Conservation (phyloP, 176 grass and related monocot genomes). For the Areca catechu region DNA sequence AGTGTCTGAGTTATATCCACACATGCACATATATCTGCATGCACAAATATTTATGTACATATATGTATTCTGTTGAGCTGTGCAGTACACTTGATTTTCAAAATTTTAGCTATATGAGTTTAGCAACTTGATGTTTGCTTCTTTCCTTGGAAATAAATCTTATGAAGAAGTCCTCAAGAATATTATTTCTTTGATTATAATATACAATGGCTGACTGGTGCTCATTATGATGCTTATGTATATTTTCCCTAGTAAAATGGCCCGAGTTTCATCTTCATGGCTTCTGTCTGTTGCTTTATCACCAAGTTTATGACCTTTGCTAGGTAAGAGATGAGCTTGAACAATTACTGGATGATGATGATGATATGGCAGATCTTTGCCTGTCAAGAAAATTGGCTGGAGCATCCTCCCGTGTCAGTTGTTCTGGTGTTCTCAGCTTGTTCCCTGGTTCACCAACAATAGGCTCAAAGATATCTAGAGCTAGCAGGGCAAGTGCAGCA, state of each 20-base stretch:
- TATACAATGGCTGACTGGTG: no score
- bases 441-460: conserved; percentile 79
- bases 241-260: neutral
- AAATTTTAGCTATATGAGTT: no score
- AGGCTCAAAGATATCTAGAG: conserved; percentile 92
- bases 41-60: no score
- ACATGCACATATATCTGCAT: no score
- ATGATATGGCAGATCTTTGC: conserved; percentile 99
- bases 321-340: conserved; percentile 98
- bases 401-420: conserved; percentile 64
- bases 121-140: no score
- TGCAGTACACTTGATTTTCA: no score
- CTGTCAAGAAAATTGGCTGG: conserved; percentile 92
- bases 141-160: no score
- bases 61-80: no score
- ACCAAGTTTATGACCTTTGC: conserved; percentile 26
- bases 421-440: conserved; percentile 78
- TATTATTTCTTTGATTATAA: no score
- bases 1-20: no score
- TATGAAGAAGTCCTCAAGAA: no score
- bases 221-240: neutral
- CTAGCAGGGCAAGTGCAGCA: conserved; percentile 70
- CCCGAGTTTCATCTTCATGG: conserved; percentile 6
- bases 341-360: conserved; percentile 97
- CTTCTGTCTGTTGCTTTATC: neutral